Evolutionary conservation across 2,329 filamentous ascomycete species (phyloP).

Genomic region (Alternaria gansuensis): DNA sequence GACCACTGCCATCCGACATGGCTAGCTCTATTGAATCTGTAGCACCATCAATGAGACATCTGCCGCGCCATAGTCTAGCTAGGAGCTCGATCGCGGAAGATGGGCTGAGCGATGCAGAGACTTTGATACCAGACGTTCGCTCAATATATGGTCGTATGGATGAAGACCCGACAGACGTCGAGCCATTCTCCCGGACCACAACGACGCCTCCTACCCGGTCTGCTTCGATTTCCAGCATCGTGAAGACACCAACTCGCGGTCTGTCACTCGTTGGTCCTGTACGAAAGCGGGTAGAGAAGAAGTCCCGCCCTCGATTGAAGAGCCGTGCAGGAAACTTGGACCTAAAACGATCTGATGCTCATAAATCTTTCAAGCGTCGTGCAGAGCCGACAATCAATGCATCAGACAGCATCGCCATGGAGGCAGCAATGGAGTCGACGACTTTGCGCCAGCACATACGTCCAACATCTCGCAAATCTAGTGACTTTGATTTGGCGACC

Average conservation of each 20-base stretch:
- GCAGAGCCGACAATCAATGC: constrained; percentile 9
- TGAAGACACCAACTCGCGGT: constrained; percentile 44
- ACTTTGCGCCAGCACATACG: constrained; percentile 11
- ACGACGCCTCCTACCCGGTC: constrained; percentile 28
- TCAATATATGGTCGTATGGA: constrained; percentile 28
- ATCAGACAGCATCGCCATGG: not conserved
- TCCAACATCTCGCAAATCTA: not conserved
- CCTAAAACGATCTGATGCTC: constrained; percentile 38
- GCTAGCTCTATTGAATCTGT: not conserved
- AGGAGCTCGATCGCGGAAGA: constrained; percentile 35
- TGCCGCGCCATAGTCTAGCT: not conserved
- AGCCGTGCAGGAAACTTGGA: constrained; percentile 19
- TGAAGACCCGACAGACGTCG: constrained; percentile 33
- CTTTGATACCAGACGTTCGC: constrained; percentile 36
- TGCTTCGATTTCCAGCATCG: constrained; percentile 37
- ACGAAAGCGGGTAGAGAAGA: constrained; percentile 30
- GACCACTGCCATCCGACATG: not conserved
- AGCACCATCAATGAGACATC: not conserved
- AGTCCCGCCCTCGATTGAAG: constrained; percentile 21
- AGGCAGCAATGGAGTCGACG: not conserved
- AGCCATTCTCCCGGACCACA: constrained; percentile 21
- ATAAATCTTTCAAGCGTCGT: constrained; percentile 37
- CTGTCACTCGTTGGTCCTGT: constrained; percentile 43
- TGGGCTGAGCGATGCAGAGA: constrained; percentile 43
- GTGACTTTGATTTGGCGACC: not conserved